Base-by-base conservation (phyloP, 2,329 filamentous ascomycete genomes). In the Cytospora paraplurivora region DNA sequence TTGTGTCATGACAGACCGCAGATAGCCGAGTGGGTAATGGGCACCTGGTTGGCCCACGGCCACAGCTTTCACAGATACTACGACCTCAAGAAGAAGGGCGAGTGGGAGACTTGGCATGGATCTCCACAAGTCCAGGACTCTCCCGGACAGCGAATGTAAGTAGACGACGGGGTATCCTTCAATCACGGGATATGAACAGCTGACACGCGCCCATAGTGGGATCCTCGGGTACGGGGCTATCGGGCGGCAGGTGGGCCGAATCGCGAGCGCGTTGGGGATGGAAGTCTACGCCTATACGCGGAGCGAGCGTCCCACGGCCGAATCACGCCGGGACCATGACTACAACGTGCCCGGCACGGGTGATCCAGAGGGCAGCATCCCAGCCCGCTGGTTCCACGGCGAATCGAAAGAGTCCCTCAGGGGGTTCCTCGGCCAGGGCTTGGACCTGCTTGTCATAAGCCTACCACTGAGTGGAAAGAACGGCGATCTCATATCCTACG, bases 251-350 rank as follows among this genome's bases (percentile, higher is more conserved):
- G 69, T 68, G 50, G 78, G 74, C 17, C 73, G 75, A 8, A 79
- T 88, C 10, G 81, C 81, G 8, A 76, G 79, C 27, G 84, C 85
- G 7, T 73, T 88, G 71, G 88, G 88, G 10, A 88, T 88, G 83
- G 77, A 84, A 50, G 82, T 91, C 1, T 78, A 88, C 68, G 88
- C 87, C 1, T 89, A 87, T 73, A 91, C 88, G 0, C 83, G 83
- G 0, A 81, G 79, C 1, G 82, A 85, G 0, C 83, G 85, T 37
- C 70, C 76, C 8, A 90, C 88, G 0, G 79, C 83, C 0, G 85
- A 85, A 66, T 85, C 83, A 17, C 82, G 82, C 55, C 76, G 74
- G 53, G 88, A 91, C 72, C 71, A 73, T 3, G 84, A 84, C 8
- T 91, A 86, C 73, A 83, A 88, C 62, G 81, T 89, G 0, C 87